phyloP scores from a whole-genome alignment of 2,329 filamentous ascomycete genomes.

The Cercospora citrullina region DNA sequence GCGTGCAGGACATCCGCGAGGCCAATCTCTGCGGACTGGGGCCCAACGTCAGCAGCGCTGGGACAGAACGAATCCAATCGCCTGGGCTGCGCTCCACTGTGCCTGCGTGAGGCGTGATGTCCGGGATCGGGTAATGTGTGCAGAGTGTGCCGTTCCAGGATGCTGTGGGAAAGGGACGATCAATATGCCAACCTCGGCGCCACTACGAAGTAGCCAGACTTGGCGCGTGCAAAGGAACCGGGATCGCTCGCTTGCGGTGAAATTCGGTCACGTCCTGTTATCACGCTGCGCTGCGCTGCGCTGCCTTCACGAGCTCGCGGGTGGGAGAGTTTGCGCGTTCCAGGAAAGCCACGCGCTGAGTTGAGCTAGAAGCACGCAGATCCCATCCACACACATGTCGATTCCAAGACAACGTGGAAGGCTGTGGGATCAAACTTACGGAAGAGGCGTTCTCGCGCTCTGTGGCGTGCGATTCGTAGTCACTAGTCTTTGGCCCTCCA shows the following conservation, averaged over 20 bases:
- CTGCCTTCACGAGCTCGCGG: background rate
- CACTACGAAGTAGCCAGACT: background rate
- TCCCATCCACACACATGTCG: conserved; percentile 9
- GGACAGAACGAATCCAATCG: conserved; percentile 9
- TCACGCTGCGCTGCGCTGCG: background rate
- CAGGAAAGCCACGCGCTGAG: conserved; percentile 11
- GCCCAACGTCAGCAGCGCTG: background rate
- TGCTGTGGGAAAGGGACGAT: background rate
- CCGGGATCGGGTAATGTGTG: conserved; percentile 10
- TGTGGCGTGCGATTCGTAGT: conserved; percentile 5
- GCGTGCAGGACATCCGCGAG: conserved; percentile 4
- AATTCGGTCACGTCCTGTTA: background rate
- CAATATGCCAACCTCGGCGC: conserved; percentile 10
- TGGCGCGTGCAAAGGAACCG: background rate
- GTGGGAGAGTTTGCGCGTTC: conserved; percentile 3
- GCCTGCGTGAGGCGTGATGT: conserved; percentile 6
- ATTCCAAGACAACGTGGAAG: conserved; percentile 15
- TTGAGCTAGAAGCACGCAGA: conserved; percentile 2
- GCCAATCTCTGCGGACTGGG: conserved; percentile 7
- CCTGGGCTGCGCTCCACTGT: conserved; percentile 16
- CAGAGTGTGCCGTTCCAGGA: background rate
- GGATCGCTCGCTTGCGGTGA: conserved; percentile 9
- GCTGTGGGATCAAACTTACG: conserved; percentile 12
- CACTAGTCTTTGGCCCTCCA: background rate
- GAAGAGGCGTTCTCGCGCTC: conserved; percentile 6